Percentiles rank a stretch among this genome's conserved stretches.
Evolutionary conservation across 306 rosid species (phyloP).

Genomic region (Casuarina glauca): DNA sequence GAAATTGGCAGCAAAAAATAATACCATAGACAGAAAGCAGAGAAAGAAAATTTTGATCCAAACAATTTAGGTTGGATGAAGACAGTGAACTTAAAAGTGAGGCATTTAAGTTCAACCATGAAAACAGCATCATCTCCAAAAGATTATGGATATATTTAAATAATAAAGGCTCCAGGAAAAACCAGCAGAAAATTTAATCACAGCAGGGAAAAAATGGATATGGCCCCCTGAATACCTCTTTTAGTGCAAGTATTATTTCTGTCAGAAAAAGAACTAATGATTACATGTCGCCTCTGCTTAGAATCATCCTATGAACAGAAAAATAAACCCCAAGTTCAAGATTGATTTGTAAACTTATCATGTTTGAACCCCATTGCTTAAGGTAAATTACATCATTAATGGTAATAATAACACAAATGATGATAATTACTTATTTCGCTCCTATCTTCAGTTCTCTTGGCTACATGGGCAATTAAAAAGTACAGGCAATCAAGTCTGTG

Average conservation of each 20-base stretch:
- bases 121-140: no score
- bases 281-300: constrained; percentile 32
- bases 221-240: constrained; percentile 56
- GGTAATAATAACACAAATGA: background rate
- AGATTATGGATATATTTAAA: no score
- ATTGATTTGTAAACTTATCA: background rate
- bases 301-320: constrained; percentile 32
- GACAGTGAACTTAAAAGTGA: no score
- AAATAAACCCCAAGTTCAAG: background rate
- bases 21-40: background rate
- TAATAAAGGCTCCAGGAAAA: no score
- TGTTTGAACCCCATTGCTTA: background rate
- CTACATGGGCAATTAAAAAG: constrained; percentile 60
- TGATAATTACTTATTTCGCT: background rate
- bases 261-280: constrained; percentile 57
- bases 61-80: no score
- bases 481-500: constrained; percentile 89
- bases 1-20: background rate
- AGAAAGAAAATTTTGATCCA: background rate
- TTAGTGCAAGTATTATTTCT: constrained; percentile 88
- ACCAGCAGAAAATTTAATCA: no score
- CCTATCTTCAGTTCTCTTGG: constrained; percentile 42
- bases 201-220: background rate
- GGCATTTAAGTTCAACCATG: no score
- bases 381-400: background rate